Percentiles rank a stretch among this genome's conserved stretches.
Conservation (phyloP, 2,329 filamentous ascomycete species). For the Fusarium decemcellulare region DNA sequence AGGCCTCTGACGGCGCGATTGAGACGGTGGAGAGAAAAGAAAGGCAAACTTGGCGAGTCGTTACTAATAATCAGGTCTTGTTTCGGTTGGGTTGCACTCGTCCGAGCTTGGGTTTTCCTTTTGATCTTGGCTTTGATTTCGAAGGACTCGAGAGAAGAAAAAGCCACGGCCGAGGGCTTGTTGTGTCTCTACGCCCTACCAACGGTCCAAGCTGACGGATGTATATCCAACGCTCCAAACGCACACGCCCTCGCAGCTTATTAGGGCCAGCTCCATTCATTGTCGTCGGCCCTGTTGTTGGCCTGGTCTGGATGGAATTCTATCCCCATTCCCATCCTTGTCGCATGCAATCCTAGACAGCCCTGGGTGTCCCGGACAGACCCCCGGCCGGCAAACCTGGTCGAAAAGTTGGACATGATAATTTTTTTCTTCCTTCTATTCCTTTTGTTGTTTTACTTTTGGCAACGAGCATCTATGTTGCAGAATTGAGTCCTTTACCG, state of each 20-base stretch:
- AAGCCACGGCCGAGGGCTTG: conserved; percentile 17
- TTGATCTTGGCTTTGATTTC: conserved; percentile 22
- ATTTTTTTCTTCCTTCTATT: conserved; percentile 29
- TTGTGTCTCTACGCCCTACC: conserved; percentile 3
- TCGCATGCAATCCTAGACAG: conserved; percentile 38
- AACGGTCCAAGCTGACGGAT: conserved; percentile 22
- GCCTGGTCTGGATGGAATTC: conserved; percentile 30
- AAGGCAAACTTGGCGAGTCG: conserved; percentile 21
- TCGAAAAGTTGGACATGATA: conserved; percentile 33
- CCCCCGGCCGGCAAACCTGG: conserved; percentile 33
- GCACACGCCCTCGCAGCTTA: conserved; percentile 40
- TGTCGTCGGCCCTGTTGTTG: conserved; percentile 40
- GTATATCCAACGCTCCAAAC: conserved; percentile 25
- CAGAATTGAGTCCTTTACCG: conserved; percentile 23
- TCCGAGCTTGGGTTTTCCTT: conserved; percentile 14
- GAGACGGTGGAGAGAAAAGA: conserved; percentile 7
- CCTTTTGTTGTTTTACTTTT: conserved; percentile 19
- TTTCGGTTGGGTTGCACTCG: conserved; percentile 13
- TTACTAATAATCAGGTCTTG: conserved; percentile 1
- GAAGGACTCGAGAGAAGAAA: conserved; percentile 1
- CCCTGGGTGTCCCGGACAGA: conserved; percentile 27
- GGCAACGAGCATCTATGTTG: conserved; percentile 20
- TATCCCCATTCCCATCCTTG: conserved; percentile 44
- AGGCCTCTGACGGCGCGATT: conserved; percentile 1
- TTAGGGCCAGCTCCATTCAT: conserved; percentile 27